These are phyloP conservation scores for Inonotus hispidus DNA, from an alignment of 1,284 basidiomycete species.

Conservation along the genomic window DNA sequence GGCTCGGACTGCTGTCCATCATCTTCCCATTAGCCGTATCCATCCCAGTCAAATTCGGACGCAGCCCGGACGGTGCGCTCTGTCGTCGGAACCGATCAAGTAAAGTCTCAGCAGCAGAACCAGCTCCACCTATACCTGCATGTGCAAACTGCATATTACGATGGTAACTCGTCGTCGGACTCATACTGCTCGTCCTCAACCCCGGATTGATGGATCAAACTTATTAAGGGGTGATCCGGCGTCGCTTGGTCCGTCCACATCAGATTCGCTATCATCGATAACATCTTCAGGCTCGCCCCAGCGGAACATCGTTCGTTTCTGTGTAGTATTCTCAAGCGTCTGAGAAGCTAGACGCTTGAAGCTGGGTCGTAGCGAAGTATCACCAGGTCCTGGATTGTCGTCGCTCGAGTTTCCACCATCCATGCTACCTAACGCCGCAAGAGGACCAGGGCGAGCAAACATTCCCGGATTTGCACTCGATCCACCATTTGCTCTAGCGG, in stretches of 20 bases:
- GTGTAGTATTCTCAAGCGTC: constrained; percentile 52
- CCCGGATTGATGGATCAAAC: not conserved
- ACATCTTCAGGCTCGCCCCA: constrained; percentile 30
- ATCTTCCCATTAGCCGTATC: not conserved
- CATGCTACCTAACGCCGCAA: not conserved
- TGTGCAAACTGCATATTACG: constrained; percentile 7
- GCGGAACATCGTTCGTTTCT: constrained; percentile 47
- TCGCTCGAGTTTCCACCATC: constrained; percentile 10
- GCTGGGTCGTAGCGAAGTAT: constrained; percentile 38
- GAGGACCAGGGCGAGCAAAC: constrained; percentile 6
- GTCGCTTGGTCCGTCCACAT: constrained; percentile 9
- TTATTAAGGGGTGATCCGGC: not conserved
- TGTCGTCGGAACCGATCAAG: constrained; percentile 15
- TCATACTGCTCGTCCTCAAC: not conserved
- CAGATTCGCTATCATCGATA: constrained; percentile 23
- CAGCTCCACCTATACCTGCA: not conserved
- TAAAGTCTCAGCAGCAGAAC: not conserved
- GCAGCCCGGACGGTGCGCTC: constrained; percentile 12
- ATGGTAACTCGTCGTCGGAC: constrained; percentile 3
- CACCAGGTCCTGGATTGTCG: not conserved
- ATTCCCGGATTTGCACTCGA: not conserved
- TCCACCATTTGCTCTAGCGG: not conserved
- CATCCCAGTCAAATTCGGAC: constrained; percentile 4
- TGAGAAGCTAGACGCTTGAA: constrained; percentile 71
- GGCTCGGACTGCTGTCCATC: constrained; percentile 7